Base-by-base conservation (phyloP, 176 grass and related monocot species). In the Oryza glumipatula region DNA sequence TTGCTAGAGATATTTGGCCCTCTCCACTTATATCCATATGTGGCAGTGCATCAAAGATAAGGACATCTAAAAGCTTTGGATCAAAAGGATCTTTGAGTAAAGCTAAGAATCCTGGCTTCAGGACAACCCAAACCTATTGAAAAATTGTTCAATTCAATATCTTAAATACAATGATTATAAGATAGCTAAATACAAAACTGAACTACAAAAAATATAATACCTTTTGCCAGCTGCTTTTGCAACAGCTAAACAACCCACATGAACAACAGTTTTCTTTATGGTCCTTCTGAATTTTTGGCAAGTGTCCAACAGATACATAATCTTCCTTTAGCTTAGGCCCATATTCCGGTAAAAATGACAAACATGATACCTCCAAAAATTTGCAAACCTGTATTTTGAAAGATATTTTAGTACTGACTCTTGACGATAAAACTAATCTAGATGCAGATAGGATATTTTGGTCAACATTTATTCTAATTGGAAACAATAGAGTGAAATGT, bases 21-120 rank as follows among this genome's bases (percentile, higher is more conserved):
- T 95, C 96, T 56, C 90, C 89, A 87, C 83, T 92, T 94, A 92
- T 91, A 87, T 98, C 93, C 84, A 89, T 95, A 83, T 90, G 76
- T 12, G 93, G 93, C 76, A 95, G 85, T 43, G 92, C 91, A 89
- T 98, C 96, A 76, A 98, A 98, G 80, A 98, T 84, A 87, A 98
- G 90, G 60, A 98, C 89, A 88, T 98, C 96, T 78, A 95, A 87
- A 87, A 98, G 88, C 77, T 98, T 95, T 75, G 96, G 87, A 76
- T 95, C 96, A 78, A 92, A 90, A 86, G 96, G 96, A 92, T 95
- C 93, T 90, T 90, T 86, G 26, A 95, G 91, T 66, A 98, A 94
- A 85, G 96, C 89, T 83, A 98, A 88, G 77, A 98, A 98, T 76
- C 96, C 96, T 48, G 96, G 96, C 82, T 98, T 98, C 67, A 98